A percentile compares a stretch with the other conserved stretches of the same genome.
Conservation (phyloP, 2,329 filamentous ascomycete genomes). For the Zalaria obscura region DNA sequence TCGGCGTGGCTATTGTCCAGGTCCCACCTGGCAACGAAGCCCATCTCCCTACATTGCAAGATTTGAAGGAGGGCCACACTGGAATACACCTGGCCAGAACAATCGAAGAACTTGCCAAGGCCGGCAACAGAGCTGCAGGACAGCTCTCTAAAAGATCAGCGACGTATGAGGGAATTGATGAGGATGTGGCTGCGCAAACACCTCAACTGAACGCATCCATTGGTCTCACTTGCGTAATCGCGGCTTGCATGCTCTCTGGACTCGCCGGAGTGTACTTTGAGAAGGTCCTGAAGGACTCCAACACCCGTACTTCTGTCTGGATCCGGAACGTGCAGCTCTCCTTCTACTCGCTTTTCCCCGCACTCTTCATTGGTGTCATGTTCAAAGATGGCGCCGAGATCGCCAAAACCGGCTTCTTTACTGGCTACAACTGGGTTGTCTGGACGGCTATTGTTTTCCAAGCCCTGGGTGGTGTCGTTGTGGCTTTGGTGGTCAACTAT, state of each 20-base stretch:
- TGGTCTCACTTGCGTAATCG: slow-evolving; percentile 63
- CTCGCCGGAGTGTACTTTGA: slow-evolving; percentile 80
- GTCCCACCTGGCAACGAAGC: slow-evolving; percentile 48
- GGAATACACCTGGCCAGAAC: slow-evolving; percentile 60
- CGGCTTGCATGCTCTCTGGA: slow-evolving; percentile 68
- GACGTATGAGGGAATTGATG: slow-evolving; percentile 77
- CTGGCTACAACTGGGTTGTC: slow-evolving; percentile 84
- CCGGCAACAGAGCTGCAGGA: slow-evolving; percentile 35
- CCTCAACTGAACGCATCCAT: slow-evolving; percentile 61
- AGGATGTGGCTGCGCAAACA: slow-evolving; percentile 38
- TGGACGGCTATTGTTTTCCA: slow-evolving; percentile 78
- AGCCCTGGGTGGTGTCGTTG: slow-evolving; percentile 70
- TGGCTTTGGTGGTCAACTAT: slow-evolving; percentile 67
- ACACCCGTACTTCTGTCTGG: slow-evolving; percentile 67
- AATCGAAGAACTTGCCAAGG: slow-evolving; percentile 59
- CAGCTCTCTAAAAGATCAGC: slow-evolving; percentile 58
- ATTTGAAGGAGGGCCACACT: slow-evolving; percentile 45
- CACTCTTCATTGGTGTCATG: slow-evolving; percentile 71
- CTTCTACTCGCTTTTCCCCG: slow-evolving; percentile 85
- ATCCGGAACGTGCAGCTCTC: slow-evolving; percentile 88
- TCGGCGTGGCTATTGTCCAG: slow-evolving; percentile 76
- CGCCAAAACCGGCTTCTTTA: slow-evolving; percentile 75
- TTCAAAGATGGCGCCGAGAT: slow-evolving; percentile 80
- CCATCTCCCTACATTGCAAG: slow-evolving; percentile 40
- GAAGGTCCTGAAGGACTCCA: slow-evolving; percentile 81